phyloP scores from a whole-genome alignment of 2,329 filamentous ascomycete species.

The Venturia oleaginea region DNA sequence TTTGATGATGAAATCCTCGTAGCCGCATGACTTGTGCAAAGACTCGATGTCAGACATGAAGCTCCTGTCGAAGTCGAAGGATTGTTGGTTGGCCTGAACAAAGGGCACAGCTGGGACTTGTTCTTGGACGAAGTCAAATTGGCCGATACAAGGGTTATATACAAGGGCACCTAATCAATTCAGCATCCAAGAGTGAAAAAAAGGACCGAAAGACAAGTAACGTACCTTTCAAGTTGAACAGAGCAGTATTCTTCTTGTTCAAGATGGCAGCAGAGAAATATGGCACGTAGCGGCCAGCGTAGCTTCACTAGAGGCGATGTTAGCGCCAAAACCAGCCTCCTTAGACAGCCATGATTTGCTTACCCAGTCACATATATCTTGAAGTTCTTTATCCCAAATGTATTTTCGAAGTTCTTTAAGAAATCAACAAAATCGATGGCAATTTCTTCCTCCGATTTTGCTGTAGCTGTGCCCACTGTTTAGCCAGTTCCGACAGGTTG shows the following conservation, averaged over 20 bases:
- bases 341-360: background rate
- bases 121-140: slow-evolving; percentile 15
- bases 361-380: slow-evolving; percentile 20
- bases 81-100: slow-evolving; percentile 32
- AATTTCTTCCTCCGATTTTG: slow-evolving; percentile 16
- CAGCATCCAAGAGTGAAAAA: background rate
- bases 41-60: slow-evolving; percentile 32
- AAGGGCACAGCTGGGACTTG: slow-evolving; percentile 31
- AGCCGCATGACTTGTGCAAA: slow-evolving; percentile 37
- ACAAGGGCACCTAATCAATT: slow-evolving; percentile 9
- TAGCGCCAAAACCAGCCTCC: background rate
- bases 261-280: slow-evolving; percentile 15
- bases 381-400: slow-evolving; percentile 16
- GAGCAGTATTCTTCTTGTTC: slow-evolving; percentile 13
- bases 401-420: slow-evolving; percentile 18
- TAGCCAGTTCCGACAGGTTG: slow-evolving; percentile 19
- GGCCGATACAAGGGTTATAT: slow-evolving; percentile 16
- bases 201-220: background rate
- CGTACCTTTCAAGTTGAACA: slow-evolving; percentile 21
- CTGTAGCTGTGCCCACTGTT: slow-evolving; percentile 12
- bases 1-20: slow-evolving; percentile 25
- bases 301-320: background rate
- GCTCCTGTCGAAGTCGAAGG: slow-evolving; percentile 38
- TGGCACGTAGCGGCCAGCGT: slow-evolving; percentile 18
- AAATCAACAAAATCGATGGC: slow-evolving; percentile 18